Conservation (phyloP, 2,329 filamentous ascomycete species). For the Corynespora cassiicola region DNA sequence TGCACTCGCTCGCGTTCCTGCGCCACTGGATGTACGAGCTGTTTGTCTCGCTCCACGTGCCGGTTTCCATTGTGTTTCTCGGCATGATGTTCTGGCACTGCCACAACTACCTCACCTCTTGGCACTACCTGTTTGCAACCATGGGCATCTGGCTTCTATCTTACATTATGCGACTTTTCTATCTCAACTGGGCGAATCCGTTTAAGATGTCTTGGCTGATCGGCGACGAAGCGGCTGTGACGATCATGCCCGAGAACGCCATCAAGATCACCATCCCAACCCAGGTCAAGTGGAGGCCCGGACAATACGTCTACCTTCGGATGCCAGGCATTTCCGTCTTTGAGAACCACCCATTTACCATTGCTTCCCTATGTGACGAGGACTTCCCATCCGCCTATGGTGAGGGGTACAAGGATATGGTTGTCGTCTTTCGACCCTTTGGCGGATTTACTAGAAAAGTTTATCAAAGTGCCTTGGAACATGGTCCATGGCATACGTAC, state of each 20-base stretch:
- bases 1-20: slow-evolving; percentile 82
- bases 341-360: slow-evolving; percentile 95
- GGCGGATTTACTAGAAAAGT: slow-evolving; percentile 88
- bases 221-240: slow-evolving; percentile 89
- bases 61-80: slow-evolving; percentile 80
- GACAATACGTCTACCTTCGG: slow-evolving; percentile 92
- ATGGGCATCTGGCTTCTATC: slow-evolving; percentile 79
- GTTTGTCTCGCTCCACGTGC: slow-evolving; percentile 83
- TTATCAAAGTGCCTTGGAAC: slow-evolving; percentile 80
- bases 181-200: slow-evolving; percentile 88
- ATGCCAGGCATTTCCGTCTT: slow-evolving; percentile 92
- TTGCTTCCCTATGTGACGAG: slow-evolving; percentile 88
- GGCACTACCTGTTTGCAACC: slow-evolving; percentile 86
- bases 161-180: slow-evolving; percentile 77
- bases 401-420: slow-evolving; percentile 85
- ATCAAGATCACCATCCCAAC: slow-evolving; percentile 95
- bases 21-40: slow-evolving; percentile 82
- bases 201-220: slow-evolving; percentile 81
- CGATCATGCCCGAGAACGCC: slow-evolving; percentile 89
- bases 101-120: slow-evolving; percentile 88
- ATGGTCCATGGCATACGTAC: slow-evolving; percentile 90
- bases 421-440: slow-evolving; percentile 90
- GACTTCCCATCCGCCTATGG: slow-evolving; percentile 94
- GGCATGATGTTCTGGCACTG: slow-evolving; percentile 95
- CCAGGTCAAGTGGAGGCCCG: slow-evolving; percentile 89